These are phyloP conservation scores for Ophidiomyces ophidiicola DNA, from an alignment of 2,329 filamentous ascomycete species.

Conservation along the genomic window DNA sequence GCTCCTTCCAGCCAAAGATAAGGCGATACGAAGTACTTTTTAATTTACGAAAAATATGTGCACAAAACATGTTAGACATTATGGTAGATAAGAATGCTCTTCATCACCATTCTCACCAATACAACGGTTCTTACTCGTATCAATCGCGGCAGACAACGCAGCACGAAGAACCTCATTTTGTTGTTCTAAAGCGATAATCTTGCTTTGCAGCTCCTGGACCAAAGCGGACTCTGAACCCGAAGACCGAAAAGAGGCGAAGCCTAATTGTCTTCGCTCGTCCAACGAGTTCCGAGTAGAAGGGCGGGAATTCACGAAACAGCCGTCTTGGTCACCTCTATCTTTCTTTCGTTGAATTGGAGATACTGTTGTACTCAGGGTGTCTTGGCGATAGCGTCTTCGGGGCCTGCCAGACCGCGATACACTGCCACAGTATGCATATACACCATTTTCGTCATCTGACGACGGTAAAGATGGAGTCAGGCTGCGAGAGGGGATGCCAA, in stretches of 20 bases:
- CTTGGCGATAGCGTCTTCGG: not conserved
- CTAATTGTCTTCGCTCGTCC: not conserved
- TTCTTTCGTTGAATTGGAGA: not conserved
- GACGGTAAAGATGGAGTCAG: slow-evolving; percentile 29
- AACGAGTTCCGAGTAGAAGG: slow-evolving; percentile 4
- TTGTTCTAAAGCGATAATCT: slow-evolving; percentile 30
- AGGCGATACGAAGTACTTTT: too few species aligned
- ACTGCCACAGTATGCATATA: slow-evolving; percentile 14
- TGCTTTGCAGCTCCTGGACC: slow-evolving; percentile 26
- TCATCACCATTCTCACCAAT: not conserved
- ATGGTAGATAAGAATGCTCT: too few species aligned
- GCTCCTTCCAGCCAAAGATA: too few species aligned
- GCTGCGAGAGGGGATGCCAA: slow-evolving; percentile 13
- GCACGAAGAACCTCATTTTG: slow-evolving; percentile 35
- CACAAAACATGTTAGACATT: too few species aligned
- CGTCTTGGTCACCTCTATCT: not conserved
- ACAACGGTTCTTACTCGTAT: slow-evolving; percentile 23
- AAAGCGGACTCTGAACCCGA: not conserved
- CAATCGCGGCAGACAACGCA: slow-evolving; percentile 30
- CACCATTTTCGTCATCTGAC: slow-evolving; percentile 30
- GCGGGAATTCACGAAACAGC: not conserved
- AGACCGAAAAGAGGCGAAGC: slow-evolving; percentile 1
- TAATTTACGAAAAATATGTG: too few species aligned
- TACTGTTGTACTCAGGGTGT: not conserved
- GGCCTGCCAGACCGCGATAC: slow-evolving; percentile 5